Base-by-base conservation (phyloP, 805 yeast genomes). In the Zygoascus ofunaensis region DNA sequence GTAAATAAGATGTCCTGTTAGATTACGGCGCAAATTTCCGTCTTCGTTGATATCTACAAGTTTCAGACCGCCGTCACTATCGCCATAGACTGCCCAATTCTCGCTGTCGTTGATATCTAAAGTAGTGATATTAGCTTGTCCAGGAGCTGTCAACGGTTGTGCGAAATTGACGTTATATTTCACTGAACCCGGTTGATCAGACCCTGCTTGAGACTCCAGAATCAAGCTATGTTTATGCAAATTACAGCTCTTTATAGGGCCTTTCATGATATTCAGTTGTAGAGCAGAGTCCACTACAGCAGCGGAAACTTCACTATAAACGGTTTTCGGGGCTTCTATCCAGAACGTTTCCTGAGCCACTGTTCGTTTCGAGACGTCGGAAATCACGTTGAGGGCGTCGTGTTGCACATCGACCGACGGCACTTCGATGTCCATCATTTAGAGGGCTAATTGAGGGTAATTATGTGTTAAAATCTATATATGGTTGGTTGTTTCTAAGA, bases 1-100 rank as follows among this genome's bases (percentile, higher is more conserved):
- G 39, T 75, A 73, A 10, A 56, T 53, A 22, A 56, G 60, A 61
- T 83, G 92, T 1, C 82, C 84, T 2, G 55, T 59, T 3, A 69
- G 47, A 1, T 39, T 42, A 37, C 54, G 38, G 5, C 47, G 28
- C 3, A 46, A 21, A 19, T 33, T 34, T 21, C 52, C 52, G 14
- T 43, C 51, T 35, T 46, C 50, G 18, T 44, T 41, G 20, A 49
- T 41, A 17, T 57, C 37, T 7, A 47, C 32, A 10, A 70, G 48
- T 2, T 46, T 34, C 10, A 71, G 48, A 4, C 50, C 48, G 3
- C 76, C 76, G 3, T 49, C 42, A 4, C 58, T 46, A 21, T 61
- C 55, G 12, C 76, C 76, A 4, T 64, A 42, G 2, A 61, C 54
- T 44, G 55, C 58, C 12, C 50, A 47, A 2, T 53, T 51, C 3